Conservation (phyloP, 1,284 basidiomycete genomes). For the Ceratobasidium sp. region DNA sequence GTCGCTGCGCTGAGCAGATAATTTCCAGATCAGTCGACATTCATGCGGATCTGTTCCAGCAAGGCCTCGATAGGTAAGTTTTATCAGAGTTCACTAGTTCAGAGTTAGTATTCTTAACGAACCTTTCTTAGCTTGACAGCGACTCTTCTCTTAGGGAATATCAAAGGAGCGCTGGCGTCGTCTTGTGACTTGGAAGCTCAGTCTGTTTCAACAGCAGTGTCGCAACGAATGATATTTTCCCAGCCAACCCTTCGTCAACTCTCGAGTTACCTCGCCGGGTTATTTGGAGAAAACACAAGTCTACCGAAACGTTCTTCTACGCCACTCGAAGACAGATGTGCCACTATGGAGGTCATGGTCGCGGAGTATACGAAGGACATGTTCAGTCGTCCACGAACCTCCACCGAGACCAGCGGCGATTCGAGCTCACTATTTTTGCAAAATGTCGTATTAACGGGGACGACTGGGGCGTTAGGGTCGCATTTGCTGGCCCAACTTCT, state of each 20-base stretch:
- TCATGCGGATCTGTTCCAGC: slow-evolving; percentile 34
- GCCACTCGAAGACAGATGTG: not conserved
- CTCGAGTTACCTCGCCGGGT: not conserved
- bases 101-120: not conserved
- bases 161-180: slow-evolving; percentile 12
- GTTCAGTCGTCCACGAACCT: not conserved
- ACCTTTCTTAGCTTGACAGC: slow-evolving; percentile 11
- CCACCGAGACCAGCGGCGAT: not conserved
- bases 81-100: no score
- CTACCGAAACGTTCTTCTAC: not conserved
- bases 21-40: not conserved
- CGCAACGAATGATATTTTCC: slow-evolving; percentile 27
- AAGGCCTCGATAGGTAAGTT: slow-evolving; percentile 36
- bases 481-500: slow-evolving; percentile 51
- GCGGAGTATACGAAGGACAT: slow-evolving; percentile 26
- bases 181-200: not conserved
- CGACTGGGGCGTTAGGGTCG: slow-evolving; percentile 54
- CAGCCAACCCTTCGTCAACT: slow-evolving; percentile 21
- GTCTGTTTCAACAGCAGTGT: not conserved
- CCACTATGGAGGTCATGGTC: slow-evolving; percentile 17
- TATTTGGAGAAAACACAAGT: not conserved
- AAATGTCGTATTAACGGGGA: slow-evolving; percentile 54
- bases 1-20: not conserved
- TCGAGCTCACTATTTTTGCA: slow-evolving; percentile 36
- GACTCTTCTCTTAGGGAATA: slow-evolving; percentile 20